These are phyloP conservation scores for Neurospora discreta DNA, from an alignment of 495 filamentous ascomycete species.

Conservation along the genomic window DNA sequence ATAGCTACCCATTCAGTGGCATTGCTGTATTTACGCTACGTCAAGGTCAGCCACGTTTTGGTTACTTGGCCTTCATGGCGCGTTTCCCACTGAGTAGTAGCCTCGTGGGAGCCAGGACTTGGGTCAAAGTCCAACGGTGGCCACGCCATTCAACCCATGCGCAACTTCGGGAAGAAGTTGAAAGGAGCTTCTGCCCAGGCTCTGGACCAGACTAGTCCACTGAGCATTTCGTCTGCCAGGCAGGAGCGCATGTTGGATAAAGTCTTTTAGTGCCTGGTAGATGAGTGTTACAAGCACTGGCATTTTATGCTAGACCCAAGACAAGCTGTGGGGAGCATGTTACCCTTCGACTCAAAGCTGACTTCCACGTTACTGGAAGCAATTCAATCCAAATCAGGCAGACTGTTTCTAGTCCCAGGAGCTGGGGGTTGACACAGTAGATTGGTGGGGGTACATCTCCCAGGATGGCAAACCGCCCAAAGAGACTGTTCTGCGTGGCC, in stretches of 20 bases:
- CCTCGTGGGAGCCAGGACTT: neutral
- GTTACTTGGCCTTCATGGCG: neutral
- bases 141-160: neutral
- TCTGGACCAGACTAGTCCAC: neutral
- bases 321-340: neutral
- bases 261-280: neutral
- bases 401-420: constrained; percentile 3
- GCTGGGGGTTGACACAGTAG: constrained; percentile 7
- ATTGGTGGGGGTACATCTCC: constrained; percentile 8
- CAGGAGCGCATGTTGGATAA: neutral
- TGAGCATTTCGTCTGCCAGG: neutral
- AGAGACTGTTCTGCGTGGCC: neutral
- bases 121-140: neutral
- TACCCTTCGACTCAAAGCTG: neutral
- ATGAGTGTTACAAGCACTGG: neutral
- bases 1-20: constrained; percentile 7
- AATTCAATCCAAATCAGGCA: constrained; percentile 17
- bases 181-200: neutral
- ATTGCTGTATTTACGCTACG: constrained; percentile 6
- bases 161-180: neutral
- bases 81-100: neutral
- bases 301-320: neutral
- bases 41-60: neutral
- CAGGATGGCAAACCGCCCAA: neutral
- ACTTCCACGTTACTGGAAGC: constrained; percentile 12